Base-by-base conservation (phyloP, 2,329 filamentous ascomycete genomes). In the Rutstroemia sp. region DNA sequence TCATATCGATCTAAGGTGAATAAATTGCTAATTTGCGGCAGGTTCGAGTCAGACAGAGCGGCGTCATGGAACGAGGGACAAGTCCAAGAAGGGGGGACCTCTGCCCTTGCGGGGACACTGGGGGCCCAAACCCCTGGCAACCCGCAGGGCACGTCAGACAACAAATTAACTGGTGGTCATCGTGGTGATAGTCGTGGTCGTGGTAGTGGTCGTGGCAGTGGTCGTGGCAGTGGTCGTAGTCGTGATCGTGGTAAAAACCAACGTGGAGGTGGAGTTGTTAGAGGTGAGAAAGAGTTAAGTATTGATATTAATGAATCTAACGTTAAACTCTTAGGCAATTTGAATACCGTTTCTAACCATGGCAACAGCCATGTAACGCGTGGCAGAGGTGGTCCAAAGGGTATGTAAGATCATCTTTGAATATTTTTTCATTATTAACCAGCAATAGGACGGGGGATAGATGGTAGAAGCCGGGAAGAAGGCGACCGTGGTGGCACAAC, bases 211-310 rank as follows among this genome's bases (percentile, higher is more conserved):
- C 16, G 42, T 7, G 21, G n/a, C 14, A n/a, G 16, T 10, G 30
- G 42, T n/a, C 30, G 16, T 7, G 9, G 25, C 38, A 42, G 27
- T n/a, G 47, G 27, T 42, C 18, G 25, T 66, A 67, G 34, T 50
- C 62, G n/a, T 10, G 30, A 27, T n/a, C 34, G n/a, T 4, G 10
- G 25, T 48, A 42, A 21, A n/a, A 48, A 21, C 42, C 18, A 27
- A 27, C 52, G 30, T 9, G 30, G 52, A 18, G 12, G 51, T 30
- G 27, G 27, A 8, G 4, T 41, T n/a, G 9, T 14, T 12, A 16
- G 38, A 41, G 38, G 38, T 41, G 14, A 18, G 14, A 41, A 8
- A 6, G 6, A 41, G 18, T 18, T 6, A 5, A 7, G 38, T 41
- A 18, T 6, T 18, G 7, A 18, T 41, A 30, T 30, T 30, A 7